phyloP scores from a whole-genome alignment of 2,329 filamentous ascomycete genomes.

The Colletotrichum sp. region DNA sequence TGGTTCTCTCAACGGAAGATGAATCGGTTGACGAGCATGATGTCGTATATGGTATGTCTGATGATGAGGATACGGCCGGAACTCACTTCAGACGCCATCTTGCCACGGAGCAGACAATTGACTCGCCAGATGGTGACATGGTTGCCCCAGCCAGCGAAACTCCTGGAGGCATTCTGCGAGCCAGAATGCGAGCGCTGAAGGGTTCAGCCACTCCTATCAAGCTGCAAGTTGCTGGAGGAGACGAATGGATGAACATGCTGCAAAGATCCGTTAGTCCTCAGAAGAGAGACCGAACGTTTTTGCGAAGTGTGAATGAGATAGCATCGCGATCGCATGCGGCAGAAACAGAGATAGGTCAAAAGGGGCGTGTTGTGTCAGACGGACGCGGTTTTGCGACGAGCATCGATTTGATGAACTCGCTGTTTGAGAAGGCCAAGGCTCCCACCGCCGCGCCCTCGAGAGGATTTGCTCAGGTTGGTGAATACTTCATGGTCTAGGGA shows the following conservation, averaged over 20 bases:
- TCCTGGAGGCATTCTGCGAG: slow-evolving; percentile 67
- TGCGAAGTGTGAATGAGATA: slow-evolving; percentile 62
- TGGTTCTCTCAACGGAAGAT: slow-evolving; percentile 66
- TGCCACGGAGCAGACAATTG: slow-evolving; percentile 71
- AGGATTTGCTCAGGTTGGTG: slow-evolving; percentile 90
- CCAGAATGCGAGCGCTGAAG: slow-evolving; percentile 68
- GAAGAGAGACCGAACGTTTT: slow-evolving; percentile 85
- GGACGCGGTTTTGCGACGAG: slow-evolving; percentile 79
- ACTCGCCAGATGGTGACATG: slow-evolving; percentile 57
- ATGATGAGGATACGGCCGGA: slow-evolving; percentile 77
- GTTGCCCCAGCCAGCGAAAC: slow-evolving; percentile 52
- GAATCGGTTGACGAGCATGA: slow-evolving; percentile 62
- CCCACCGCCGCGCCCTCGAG: slow-evolving; percentile 58
- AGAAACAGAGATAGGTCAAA: slow-evolving; percentile 34
- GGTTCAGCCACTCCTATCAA: slow-evolving; percentile 62
- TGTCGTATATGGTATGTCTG: slow-evolving; percentile 77
- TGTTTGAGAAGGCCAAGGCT: slow-evolving; percentile 78
- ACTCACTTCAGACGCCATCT: slow-evolving; percentile 76
- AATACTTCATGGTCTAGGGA: slow-evolving; percentile 36
- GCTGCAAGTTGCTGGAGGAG: slow-evolving; percentile 69
- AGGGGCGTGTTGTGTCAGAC: slow-evolving; percentile 43
- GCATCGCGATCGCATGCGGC: slow-evolving; percentile 39
- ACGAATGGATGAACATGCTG: slow-evolving; percentile 93
- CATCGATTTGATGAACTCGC: slow-evolving; percentile 95
- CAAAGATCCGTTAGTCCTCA: slow-evolving; percentile 92